These are phyloP conservation scores for Cladosporium sp. DNA, from an alignment of 2,329 filamentous ascomycete species.

Conservation along the genomic window DNA sequence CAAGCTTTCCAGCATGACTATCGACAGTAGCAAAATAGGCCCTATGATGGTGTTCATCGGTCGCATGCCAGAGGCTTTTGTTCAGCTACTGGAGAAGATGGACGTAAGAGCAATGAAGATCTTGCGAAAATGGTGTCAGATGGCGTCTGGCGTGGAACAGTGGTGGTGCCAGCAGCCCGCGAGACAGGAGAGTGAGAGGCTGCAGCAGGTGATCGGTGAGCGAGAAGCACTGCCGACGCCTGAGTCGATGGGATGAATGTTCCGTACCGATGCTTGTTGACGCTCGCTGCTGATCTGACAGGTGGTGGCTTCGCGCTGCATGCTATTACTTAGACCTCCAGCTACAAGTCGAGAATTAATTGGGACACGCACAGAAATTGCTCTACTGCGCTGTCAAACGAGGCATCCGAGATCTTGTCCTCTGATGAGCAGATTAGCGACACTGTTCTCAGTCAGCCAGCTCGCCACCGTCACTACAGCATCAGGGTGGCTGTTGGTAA, in stretches of 20 bases:
- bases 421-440: too few species aligned
- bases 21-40: conserved; percentile 8
- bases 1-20: background rate
- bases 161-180: conserved; percentile 12
- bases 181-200: conserved; percentile 1
- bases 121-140: conserved; percentile 5
- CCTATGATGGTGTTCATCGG: conserved; percentile 10
- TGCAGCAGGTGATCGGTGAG: background rate
- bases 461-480: too few species aligned
- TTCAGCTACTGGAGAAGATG: conserved; percentile 2
- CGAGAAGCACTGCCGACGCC: background rate
- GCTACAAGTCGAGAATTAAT: too few species aligned
- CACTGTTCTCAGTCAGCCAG: too few species aligned
- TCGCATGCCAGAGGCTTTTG: conserved; percentile 9
- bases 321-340: background rate
- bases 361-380: too few species aligned
- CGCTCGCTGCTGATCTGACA: too few species aligned
- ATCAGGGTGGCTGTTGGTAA: too few species aligned
- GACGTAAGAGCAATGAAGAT: conserved; percentile 7
- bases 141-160: conserved; percentile 3
- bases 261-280: too few species aligned
- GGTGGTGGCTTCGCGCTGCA: background rate
- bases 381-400: too few species aligned
- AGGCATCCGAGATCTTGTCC: too few species aligned
- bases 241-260: conserved; percentile 1